Evolutionary conservation across 345 rosid genomes (phyloP).

Genomic region (Salix caprea): DNA sequence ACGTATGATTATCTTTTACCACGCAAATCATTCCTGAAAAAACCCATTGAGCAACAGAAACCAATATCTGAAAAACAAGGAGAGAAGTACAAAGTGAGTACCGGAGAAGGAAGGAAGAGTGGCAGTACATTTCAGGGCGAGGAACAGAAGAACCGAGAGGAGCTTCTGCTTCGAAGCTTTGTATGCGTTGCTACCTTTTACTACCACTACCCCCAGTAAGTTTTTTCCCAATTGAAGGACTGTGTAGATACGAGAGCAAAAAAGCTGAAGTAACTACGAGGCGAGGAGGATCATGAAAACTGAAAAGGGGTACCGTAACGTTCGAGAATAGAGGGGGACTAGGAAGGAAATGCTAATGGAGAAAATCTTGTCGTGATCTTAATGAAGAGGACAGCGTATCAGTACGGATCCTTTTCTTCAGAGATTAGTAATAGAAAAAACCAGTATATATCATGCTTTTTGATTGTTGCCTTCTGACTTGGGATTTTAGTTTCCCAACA

Average conservation of each 20-base stretch:
- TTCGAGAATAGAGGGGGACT: background rate
- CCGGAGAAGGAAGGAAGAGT: slow-evolving; percentile 72
- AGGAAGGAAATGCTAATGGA: background rate
- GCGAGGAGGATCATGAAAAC: background rate
- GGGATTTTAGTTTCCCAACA: slow-evolving; percentile 84
- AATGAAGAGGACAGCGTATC: slow-evolving; percentile 30
- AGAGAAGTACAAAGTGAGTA: slow-evolving; percentile 7
- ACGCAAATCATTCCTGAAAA: background rate
- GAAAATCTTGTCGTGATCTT: slow-evolving; percentile 30
- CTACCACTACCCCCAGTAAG: background rate
- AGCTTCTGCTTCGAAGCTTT: slow-evolving; percentile 58
- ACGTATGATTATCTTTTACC: background rate
- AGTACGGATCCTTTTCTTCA: slow-evolving; percentile 24
- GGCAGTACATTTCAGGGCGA: slow-evolving; percentile 54
- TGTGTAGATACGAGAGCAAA: background rate
- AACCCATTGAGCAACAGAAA: background rate
- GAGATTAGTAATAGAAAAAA: slow-evolving; percentile 3
- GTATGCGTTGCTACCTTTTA: slow-evolving; percentile 20
- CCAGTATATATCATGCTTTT: slow-evolving; percentile 12
- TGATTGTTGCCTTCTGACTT: slow-evolving; percentile 57
- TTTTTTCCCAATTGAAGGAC: background rate
- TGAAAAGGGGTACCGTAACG: background rate
- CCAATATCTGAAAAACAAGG: background rate
- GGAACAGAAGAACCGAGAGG: slow-evolving; percentile 16
- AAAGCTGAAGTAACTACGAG: too few species aligned